Evolutionary conservation across 2,329 filamentous ascomycete species (phyloP).

Genomic region (Chrysoporthe cubensis): DNA sequence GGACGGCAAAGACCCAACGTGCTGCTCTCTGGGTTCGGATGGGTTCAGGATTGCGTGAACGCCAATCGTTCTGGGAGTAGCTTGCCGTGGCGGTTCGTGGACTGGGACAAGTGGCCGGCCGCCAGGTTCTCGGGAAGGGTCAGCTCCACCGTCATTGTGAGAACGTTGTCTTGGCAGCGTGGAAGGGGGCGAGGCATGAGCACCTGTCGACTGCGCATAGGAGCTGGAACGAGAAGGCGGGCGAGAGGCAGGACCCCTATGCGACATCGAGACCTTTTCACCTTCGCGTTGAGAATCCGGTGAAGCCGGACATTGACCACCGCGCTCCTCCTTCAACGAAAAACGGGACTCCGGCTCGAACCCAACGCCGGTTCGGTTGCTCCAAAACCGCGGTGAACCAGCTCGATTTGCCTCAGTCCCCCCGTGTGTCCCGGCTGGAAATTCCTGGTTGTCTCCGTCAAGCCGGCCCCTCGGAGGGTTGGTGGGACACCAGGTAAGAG

Average conservation of each 20-base stretch:
- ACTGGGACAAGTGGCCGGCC: constrained; percentile 36
- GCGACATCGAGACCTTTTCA: constrained; percentile 68
- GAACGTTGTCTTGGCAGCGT: constrained; percentile 37
- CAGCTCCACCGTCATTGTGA: constrained; percentile 37
- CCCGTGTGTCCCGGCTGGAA: constrained; percentile 17
- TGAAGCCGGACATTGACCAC: constrained; percentile 62
- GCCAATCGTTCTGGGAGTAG: constrained; percentile 42
- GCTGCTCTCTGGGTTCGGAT: constrained; percentile 36
- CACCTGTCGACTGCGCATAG: constrained; percentile 47
- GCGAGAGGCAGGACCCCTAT: constrained; percentile 60
- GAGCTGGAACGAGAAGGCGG: constrained; percentile 57
- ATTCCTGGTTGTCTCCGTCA: constrained; percentile 29
- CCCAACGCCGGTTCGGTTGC: constrained; percentile 25
- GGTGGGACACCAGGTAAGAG: constrained; percentile 30
- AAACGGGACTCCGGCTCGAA: constrained; percentile 30
- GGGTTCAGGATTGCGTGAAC: constrained; percentile 52
- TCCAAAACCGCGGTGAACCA: constrained; percentile 17
- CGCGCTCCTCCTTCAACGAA: constrained; percentile 33
- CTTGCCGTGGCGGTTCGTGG: constrained; percentile 36
- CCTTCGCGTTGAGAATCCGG: constrained; percentile 55
- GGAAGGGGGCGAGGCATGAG: constrained; percentile 36
- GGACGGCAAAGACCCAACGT: constrained; percentile 29
- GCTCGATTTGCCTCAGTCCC: constrained; percentile 15
- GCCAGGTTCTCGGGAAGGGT: constrained; percentile 36
- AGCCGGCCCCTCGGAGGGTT: constrained; percentile 30